Evolutionary conservation across 1,139 yeast genomes (phyloP), one percentile per base, ranked within the genome.

Genomic region (Blastobotrys persicus): DNA sequence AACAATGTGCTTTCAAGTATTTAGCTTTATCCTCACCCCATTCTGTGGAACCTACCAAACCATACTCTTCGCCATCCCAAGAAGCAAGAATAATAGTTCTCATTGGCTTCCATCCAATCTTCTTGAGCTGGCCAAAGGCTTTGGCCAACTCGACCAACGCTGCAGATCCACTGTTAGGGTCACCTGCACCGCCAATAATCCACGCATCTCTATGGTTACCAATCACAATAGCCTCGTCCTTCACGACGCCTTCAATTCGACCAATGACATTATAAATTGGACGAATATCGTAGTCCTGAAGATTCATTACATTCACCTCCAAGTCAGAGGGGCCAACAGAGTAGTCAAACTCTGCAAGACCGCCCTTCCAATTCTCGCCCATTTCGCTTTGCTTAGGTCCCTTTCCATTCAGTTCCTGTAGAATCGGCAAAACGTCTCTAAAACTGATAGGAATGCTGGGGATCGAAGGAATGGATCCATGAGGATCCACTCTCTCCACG

Each of bases 31-130:
- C 80, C 61, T 83, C 88, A 26, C 84, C 88, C 74, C 75, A 81
- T 52, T 81, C 88, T 3, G 88, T 83, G 2, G 85, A 79, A 1
- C 89, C 88, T 13, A 83, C 59, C 23, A 83, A 66, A 0, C 81
- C 88, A 55, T 80, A 80, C 64, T 83, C 88, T 64, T 83, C 88
- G 50, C 85, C 89, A 61, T 83, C 88, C 88, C 88, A 83, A 17
- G 85, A 79, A 0, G 83, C 86, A 41, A 83, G 71, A 16, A 68
- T 62, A 20, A 83, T 79, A 0, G 85, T 77, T 58, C 85, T 74
- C 46, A 72, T 64, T n/a, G 88, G 88, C 58, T 72, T 73, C 85
- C 85, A 83, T 4, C 86, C 87, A 1, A 60, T 52, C 47, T 67
- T 60, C 38, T 63, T 58, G 42, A 89, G 74, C 47, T 70, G 74